Percentiles rank a stretch among this genome's conserved stretches.
Evolutionary conservation across 805 yeast species (phyloP).

Genomic region (Yarrowia deformans): DNA sequence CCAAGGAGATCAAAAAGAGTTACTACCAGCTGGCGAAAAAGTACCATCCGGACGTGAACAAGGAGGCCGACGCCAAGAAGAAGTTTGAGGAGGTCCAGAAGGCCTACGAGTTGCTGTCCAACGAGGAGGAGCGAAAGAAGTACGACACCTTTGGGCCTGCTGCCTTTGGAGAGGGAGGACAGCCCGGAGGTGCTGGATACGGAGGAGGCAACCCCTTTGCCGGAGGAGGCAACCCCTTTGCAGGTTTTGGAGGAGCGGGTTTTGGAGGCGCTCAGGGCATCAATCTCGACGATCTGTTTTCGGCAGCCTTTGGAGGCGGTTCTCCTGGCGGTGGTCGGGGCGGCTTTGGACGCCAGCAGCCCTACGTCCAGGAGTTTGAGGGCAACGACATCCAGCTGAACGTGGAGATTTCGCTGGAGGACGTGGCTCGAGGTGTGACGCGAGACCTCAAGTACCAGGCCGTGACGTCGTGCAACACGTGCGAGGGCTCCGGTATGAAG

Average conservation of each 20-base stretch:
- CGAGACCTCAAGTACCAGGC: conserved; percentile 74
- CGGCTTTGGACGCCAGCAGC: conserved; percentile 52
- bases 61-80: conserved; percentile 85
- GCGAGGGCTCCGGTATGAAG: conserved; percentile 88
- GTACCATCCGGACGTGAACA: conserved; percentile 96
- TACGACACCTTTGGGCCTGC: conserved; percentile 91
- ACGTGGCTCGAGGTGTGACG: conserved; percentile 80
- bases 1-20: conserved; percentile 91
- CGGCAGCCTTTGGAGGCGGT: conserved; percentile 52
- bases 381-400: conserved; percentile 89
- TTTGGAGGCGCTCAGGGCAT: conserved; percentile 55
- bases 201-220: conserved; percentile 56
- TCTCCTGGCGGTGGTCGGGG: conserved; percentile 51
- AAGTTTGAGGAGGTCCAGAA: conserved; percentile 92
- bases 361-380: conserved; percentile 75
- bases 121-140: conserved; percentile 83
- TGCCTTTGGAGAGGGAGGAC: conserved; percentile 70
- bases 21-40: conserved; percentile 92
- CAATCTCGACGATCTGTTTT: conserved; percentile 47
- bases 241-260: conserved; percentile 57
- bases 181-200: conserved; percentile 47
- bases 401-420: conserved; percentile 78
- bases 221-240: conserved; percentile 61
- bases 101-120: conserved; percentile 90
- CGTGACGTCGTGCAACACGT: conserved; percentile 75